These are phyloP conservation scores for Podospora pseudocomata DNA, from an alignment of 495 filamentous ascomycete species.

Conservation along the genomic window DNA sequence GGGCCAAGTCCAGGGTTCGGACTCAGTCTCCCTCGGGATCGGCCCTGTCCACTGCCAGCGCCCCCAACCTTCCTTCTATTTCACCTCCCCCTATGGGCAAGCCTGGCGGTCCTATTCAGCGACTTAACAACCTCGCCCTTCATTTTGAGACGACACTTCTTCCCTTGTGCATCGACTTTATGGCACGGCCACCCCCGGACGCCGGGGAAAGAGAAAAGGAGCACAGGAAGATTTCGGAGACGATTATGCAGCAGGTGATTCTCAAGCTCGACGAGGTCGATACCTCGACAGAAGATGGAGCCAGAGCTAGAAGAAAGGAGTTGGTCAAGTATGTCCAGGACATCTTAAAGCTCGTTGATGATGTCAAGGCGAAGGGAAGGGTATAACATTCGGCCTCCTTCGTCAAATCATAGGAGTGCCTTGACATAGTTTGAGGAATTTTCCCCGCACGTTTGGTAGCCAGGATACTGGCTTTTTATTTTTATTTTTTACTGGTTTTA, in stretches of 20 bases:
- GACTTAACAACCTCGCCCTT: constrained; percentile 64
- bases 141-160: constrained; percentile 65
- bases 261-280: constrained; percentile 85
- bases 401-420: background rate
- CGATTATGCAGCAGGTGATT: constrained; percentile 74
- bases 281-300: constrained; percentile 60
- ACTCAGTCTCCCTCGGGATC: constrained; percentile 28
- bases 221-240: constrained; percentile 77
- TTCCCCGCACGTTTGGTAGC: background rate
- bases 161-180: constrained; percentile 64
- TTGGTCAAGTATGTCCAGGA: constrained; percentile 73
- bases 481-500: background rate
- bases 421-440: background rate
- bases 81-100: constrained; percentile 18
- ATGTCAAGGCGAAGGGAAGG: constrained; percentile 18
- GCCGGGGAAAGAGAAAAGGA: constrained; percentile 67
- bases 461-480: background rate
- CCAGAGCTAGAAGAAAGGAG: constrained; percentile 64
- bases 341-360: constrained; percentile 61
- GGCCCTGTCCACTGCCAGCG: constrained; percentile 23
- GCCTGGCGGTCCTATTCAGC: constrained; percentile 56
- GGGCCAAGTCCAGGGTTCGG: constrained; percentile 29
- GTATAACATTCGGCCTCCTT: background rate
- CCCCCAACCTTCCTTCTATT: constrained; percentile 3
- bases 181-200: constrained; percentile 63